phyloP scores from a whole-genome alignment of 192 early-diverging fungal genomes.

The Geranomyces variabilis region DNA sequence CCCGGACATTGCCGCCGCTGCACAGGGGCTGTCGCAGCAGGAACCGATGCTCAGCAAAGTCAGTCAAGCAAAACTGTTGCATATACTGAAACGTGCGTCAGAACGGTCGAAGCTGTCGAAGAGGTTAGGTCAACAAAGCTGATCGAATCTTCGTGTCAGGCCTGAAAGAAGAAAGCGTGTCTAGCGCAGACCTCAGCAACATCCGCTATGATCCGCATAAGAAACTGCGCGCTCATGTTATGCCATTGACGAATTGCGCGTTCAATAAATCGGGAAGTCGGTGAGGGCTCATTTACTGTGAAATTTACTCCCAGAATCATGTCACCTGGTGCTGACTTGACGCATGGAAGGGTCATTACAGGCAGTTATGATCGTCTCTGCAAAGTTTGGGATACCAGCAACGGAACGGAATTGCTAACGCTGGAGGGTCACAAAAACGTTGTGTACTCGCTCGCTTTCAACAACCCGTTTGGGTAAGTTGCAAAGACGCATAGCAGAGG shows the following conservation, averaged over 20 bases:
- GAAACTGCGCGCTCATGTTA: constrained; percentile 43
- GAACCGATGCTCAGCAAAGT: constrained; percentile 8
- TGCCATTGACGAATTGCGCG: constrained; percentile 59
- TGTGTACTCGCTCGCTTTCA: constrained; percentile 52
- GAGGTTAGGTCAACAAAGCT: background rate
- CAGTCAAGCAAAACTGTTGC: background rate
- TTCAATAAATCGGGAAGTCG: constrained; percentile 52
- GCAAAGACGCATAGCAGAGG: too few species aligned
- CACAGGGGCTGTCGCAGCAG: constrained; percentile 2
- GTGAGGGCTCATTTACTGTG: constrained; percentile 23
- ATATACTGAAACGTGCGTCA: constrained; percentile 2
- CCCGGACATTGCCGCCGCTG: background rate
- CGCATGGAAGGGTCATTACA: constrained; percentile 40
- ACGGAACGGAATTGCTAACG: constrained; percentile 43
- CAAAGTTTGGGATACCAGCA: constrained; percentile 51
- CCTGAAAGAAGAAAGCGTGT: background rate
- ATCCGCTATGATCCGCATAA: constrained; percentile 34
- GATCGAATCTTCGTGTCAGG: background rate
- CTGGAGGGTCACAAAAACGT: constrained; percentile 58
- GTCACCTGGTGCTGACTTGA: constrained; percentile 5
- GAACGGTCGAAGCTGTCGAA: too few species aligned
- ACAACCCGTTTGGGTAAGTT: constrained; percentile 53
- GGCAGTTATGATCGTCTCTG: constrained; percentile 56
- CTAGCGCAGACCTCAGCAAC: background rate
- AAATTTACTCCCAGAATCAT: too few species aligned